These are phyloP conservation scores for Delitschia confertaspora DNA, from an alignment of 495 filamentous ascomycete genomes.

Conservation along the genomic window DNA sequence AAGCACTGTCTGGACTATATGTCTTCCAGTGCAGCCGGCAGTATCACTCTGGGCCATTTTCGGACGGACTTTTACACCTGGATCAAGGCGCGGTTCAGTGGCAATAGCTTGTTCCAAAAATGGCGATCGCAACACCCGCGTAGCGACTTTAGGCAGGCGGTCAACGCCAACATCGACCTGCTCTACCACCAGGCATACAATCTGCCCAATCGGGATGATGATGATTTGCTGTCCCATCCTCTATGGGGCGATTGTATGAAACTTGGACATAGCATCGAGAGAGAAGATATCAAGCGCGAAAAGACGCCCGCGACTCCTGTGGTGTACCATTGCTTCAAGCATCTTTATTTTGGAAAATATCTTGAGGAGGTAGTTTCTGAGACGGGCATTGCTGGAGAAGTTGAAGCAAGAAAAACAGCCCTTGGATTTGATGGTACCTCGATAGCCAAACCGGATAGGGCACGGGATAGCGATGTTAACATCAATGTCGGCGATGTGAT, in stretches of 20 bases:
- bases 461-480: constrained; percentile 17
- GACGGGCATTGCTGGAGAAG: background rate
- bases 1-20: constrained; percentile 60
- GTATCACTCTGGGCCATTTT: constrained; percentile 47
- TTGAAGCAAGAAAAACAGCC: background rate
- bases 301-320: constrained; percentile 61
- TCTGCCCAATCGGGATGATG: constrained; percentile 21
- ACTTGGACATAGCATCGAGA: constrained; percentile 13
- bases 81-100: constrained; percentile 39
- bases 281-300: constrained; percentile 15
- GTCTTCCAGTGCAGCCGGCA: background rate
- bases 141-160: constrained; percentile 48
- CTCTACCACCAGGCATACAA: constrained; percentile 49
- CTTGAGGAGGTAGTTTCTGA: constrained; percentile 22
- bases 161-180: constrained; percentile 50
- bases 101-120: constrained; percentile 31
- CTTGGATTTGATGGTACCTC: constrained; percentile 5
- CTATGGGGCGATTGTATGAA: constrained; percentile 43
- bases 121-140: constrained; percentile 44
- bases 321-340: constrained; percentile 52
- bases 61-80: constrained; percentile 45
- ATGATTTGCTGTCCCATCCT: constrained; percentile 28
- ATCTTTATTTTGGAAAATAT: constrained; percentile 50
- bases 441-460: background rate
- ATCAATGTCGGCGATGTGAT: constrained; percentile 46